Evolutionary conservation across 345 rosid species (phyloP).

Genomic region (Noccaea bulbosa): DNA sequence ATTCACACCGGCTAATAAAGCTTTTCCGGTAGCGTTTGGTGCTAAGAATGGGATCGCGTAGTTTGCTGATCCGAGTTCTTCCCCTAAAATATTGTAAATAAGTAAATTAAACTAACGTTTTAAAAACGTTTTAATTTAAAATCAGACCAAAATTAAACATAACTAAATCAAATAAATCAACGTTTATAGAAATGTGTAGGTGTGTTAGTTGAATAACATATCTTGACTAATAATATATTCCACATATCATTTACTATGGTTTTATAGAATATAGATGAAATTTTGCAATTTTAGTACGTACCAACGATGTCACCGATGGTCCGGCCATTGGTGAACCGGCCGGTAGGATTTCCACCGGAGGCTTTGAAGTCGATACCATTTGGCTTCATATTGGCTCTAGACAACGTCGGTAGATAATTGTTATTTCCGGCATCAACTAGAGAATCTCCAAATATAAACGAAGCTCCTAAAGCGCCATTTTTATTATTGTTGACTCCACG

Average conservation of each 20-base stretch:
- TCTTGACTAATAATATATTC: not conserved
- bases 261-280: not conserved
- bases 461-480: constrained; percentile 53
- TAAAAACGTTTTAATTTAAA: constrained; percentile 27
- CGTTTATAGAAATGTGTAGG: not conserved
- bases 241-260: not conserved
- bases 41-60: constrained; percentile 76
- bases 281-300: constrained; percentile 10
- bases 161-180: constrained; percentile 22
- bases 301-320: constrained; percentile 80
- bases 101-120: not conserved
- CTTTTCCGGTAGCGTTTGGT: constrained; percentile 60
- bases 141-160: not conserved
- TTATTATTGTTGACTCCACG: constrained; percentile 37
- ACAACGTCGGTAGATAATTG: constrained; percentile 65
- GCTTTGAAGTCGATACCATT: constrained; percentile 73
- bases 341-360: constrained; percentile 61
- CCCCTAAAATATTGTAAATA: constrained; percentile 24
- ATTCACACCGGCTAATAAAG: constrained; percentile 67
- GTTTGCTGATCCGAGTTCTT: constrained; percentile 49
- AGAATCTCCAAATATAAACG: constrained; percentile 78
- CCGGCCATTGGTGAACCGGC: constrained; percentile 81
- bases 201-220: constrained; percentile 21
- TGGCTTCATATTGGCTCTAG: constrained; percentile 66
- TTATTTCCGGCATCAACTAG: constrained; percentile 82